These are phyloP conservation scores for Didymella glomerata DNA, from an alignment of 2,329 filamentous ascomycete species.

Conservation along the genomic window DNA sequence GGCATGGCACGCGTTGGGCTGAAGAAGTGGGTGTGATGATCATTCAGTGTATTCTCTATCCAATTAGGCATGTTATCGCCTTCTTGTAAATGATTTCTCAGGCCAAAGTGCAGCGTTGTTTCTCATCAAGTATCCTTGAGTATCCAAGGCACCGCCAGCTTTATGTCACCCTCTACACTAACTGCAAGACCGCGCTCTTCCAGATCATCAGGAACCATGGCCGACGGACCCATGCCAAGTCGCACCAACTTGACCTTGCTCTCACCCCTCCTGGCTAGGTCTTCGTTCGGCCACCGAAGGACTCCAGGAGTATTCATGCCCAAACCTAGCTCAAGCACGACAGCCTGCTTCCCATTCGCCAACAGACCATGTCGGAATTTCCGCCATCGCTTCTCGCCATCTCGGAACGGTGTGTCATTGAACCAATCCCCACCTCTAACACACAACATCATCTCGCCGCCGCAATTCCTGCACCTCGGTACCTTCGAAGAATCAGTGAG, in stretches of 20 bases:
- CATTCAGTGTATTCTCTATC: no score
- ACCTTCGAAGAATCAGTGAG: slow-evolving; percentile 31
- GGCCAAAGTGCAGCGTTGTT: not conserved
- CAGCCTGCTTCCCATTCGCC: slow-evolving; percentile 24
- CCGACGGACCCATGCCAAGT: slow-evolving; percentile 25
- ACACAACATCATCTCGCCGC: slow-evolving; percentile 39
- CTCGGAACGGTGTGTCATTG: slow-evolving; percentile 36
- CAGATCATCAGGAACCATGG: slow-evolving; percentile 26
- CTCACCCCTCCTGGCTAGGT: slow-evolving; percentile 25
- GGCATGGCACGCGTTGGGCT: slow-evolving; percentile 3
- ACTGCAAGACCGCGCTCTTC: slow-evolving; percentile 28
- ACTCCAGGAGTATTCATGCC: slow-evolving; percentile 39
- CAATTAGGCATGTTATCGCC: no score
- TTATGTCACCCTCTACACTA: slow-evolving; percentile 28
- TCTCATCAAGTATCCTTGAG: not conserved
- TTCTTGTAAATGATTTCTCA: no score
- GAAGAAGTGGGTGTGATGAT: slow-evolving; percentile 4
- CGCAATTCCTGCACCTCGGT: slow-evolving; percentile 37
- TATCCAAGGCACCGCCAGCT: slow-evolving; percentile 20
- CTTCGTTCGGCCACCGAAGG: slow-evolving; percentile 35
- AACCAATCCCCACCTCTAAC: slow-evolving; percentile 41
- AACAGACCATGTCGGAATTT: slow-evolving; percentile 25
- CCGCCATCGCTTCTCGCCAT: slow-evolving; percentile 30
- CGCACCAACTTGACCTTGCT: slow-evolving; percentile 31
- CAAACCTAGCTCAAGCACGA: slow-evolving; percentile 33